These are phyloP conservation scores for Talaromyces liani DNA, from an alignment of 495 filamentous ascomycete genomes.

Conservation along the genomic window DNA sequence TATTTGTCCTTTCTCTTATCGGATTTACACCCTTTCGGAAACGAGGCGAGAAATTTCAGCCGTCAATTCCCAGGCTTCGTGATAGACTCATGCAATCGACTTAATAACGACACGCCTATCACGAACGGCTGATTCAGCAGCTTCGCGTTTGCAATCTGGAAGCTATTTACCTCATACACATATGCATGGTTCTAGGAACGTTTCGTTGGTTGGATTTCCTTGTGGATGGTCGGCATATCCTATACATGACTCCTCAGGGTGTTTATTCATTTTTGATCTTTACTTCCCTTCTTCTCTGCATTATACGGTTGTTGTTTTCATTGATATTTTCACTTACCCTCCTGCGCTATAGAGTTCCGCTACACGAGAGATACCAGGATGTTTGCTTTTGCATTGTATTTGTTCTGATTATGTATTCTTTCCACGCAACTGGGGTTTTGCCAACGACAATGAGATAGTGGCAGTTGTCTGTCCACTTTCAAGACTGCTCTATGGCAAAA, in stretches of 20 bases:
- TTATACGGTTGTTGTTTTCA: constrained; percentile 21
- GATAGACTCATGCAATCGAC: constrained; percentile 3
- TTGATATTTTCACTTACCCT: constrained; percentile 9
- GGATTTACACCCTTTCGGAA: neutral
- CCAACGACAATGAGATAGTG: neutral
- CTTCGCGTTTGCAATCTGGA: constrained; percentile 13
- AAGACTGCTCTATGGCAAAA: neutral
- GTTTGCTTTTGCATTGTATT: constrained; percentile 9
- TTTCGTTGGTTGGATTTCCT: constrained; percentile 8
- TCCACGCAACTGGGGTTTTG: neutral
- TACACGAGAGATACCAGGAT: constrained; percentile 43
- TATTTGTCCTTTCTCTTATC: constrained; percentile 5
- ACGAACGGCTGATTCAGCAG: constrained; percentile 18
- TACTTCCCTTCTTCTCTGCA: constrained; percentile 24
- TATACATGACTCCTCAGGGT: neutral
- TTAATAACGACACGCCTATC: neutral
- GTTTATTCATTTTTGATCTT: constrained; percentile 17
- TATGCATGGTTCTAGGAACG: constrained; percentile 3
- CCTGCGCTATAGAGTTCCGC: constrained; percentile 37
- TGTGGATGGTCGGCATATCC: constrained; percentile 2
- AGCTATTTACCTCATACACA: constrained; percentile 21
- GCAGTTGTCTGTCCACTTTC: neutral
- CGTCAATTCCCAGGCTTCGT: neutral
- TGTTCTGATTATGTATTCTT: neutral
- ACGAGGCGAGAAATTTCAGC: constrained; percentile 2